A percentile compares a stretch with the other conserved stretches of the same genome.
These are phyloP conservation scores for Coemansia sp. DNA, from an alignment of 192 early-diverging fungal genomes.

Conservation along the genomic window DNA sequence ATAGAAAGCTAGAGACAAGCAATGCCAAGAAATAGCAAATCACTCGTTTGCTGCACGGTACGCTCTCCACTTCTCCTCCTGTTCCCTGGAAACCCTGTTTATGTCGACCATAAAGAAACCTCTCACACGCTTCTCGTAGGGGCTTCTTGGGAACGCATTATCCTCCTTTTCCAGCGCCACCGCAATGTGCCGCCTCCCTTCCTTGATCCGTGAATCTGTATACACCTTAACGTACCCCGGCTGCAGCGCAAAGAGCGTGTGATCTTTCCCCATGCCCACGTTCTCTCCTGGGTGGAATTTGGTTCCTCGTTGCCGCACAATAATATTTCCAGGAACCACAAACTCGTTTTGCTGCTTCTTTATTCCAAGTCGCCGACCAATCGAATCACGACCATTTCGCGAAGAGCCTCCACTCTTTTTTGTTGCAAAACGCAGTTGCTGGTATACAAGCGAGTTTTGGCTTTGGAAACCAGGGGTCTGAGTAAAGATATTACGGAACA, in stretches of 20 bases:
- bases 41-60: constrained; percentile 29
- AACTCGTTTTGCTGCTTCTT: constrained; percentile 69
- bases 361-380: constrained; percentile 74
- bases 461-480: neutral
- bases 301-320: constrained; percentile 79
- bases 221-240: constrained; percentile 79
- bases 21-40: neutral
- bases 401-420: constrained; percentile 79
- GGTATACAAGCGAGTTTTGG: constrained; percentile 10
- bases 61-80: constrained; percentile 34
- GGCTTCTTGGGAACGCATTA: constrained; percentile 58
- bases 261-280: constrained; percentile 77
- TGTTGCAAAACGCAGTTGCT: constrained; percentile 72
- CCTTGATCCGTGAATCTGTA: constrained; percentile 59
- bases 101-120: constrained; percentile 67
- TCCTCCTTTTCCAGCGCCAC: constrained; percentile 65
- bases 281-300: constrained; percentile 78
- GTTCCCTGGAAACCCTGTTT: constrained; percentile 24
- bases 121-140: constrained; percentile 64
- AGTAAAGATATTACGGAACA: constrained; percentile 31
- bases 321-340: constrained; percentile 76
- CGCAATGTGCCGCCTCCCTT: constrained; percentile 67
- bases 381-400: constrained; percentile 75
- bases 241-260: constrained; percentile 70
- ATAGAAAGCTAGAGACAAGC: neutral